These are phyloP conservation scores for Austroboletus novae-zelandiae DNA, from an alignment of 1,284 basidiomycete genomes.

Conservation along the genomic window DNA sequence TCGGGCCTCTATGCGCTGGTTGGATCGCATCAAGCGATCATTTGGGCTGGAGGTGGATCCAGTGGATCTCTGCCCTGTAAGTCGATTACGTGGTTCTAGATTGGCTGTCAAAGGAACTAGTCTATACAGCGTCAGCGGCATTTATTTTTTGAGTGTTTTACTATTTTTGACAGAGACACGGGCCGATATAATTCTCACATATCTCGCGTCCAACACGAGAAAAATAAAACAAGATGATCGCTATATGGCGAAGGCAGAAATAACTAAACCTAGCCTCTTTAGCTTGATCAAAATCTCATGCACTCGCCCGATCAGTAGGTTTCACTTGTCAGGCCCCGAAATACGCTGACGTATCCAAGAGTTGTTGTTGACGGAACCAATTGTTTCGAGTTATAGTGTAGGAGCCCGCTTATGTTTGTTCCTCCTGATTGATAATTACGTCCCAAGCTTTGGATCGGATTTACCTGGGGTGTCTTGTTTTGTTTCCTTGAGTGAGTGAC, in stretches of 20 bases:
- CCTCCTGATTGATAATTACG: constrained; percentile 4
- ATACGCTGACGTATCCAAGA: constrained; percentile 31
- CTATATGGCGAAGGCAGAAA: constrained; percentile 49
- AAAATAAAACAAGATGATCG: constrained; percentile 46
- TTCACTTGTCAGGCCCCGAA: background rate
- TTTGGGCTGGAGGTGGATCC: constrained; percentile 67
- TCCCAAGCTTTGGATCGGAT: constrained; percentile 54
- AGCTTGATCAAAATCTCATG: constrained; percentile 50
- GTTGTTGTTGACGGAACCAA: constrained; percentile 59
- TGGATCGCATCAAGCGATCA: constrained; percentile 53
- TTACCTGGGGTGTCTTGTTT: constrained; percentile 64
- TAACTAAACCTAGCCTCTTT: constrained; percentile 43
- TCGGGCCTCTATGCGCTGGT: constrained; percentile 53
- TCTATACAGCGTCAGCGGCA: constrained; percentile 33
- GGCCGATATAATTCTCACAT: constrained; percentile 44
- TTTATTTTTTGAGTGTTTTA: constrained; percentile 33
- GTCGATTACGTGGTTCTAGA: constrained; percentile 6
- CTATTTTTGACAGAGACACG: constrained; percentile 49
- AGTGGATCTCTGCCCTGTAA: constrained; percentile 61
- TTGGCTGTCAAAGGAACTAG: background rate
- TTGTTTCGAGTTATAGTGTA: constrained; percentile 56
- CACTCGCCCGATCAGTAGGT: constrained; percentile 51
- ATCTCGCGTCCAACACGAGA: constrained; percentile 43
- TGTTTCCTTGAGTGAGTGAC: constrained; percentile 47
- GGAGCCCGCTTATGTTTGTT: constrained; percentile 1